phyloP scores from a whole-genome alignment of 192 early-diverging fungal genomes.

The Rhizophagus prolifer region DNA sequence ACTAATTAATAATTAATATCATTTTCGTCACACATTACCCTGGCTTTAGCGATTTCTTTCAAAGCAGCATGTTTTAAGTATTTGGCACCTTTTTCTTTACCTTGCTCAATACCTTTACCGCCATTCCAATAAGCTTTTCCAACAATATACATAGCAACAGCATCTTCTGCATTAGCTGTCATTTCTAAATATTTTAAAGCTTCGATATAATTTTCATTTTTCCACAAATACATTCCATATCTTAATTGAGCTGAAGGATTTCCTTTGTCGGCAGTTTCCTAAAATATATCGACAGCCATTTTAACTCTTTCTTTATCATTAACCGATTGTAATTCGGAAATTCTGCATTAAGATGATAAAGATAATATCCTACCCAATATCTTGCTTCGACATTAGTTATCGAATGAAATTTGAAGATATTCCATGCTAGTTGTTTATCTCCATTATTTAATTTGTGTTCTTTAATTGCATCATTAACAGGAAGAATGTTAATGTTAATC shows the following conservation, averaged over 20 bases:
- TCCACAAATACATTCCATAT: constrained; percentile 21
- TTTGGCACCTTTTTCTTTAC: constrained; percentile 1
- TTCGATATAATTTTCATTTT: background rate
- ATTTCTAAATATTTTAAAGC: constrained; percentile 19
- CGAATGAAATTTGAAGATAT: background rate
- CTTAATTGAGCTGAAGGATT: constrained; percentile 16
- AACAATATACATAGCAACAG: constrained; percentile 20
- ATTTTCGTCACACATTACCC: background rate
- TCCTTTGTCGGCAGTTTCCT: constrained; percentile 9
- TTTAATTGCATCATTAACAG: background rate
- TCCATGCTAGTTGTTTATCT: background rate
- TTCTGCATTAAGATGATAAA: background rate
- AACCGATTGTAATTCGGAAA: background rate
- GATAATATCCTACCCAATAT: constrained; percentile 23
- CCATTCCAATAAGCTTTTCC: constrained; percentile 16
- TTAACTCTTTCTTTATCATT: background rate
- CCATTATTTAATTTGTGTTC: constrained; percentile 3
- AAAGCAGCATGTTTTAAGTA: constrained; percentile 20
- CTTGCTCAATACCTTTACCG: background rate
- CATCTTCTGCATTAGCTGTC: background rate
- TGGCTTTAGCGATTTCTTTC: constrained; percentile 9
- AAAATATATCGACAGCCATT: constrained; percentile 4
- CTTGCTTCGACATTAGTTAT: background rate
- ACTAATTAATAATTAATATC: too few relatives aligned
- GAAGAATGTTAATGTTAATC: background rate